Conservation (phyloP, 208 protist species). For the Zelonia costaricensis region DNA sequence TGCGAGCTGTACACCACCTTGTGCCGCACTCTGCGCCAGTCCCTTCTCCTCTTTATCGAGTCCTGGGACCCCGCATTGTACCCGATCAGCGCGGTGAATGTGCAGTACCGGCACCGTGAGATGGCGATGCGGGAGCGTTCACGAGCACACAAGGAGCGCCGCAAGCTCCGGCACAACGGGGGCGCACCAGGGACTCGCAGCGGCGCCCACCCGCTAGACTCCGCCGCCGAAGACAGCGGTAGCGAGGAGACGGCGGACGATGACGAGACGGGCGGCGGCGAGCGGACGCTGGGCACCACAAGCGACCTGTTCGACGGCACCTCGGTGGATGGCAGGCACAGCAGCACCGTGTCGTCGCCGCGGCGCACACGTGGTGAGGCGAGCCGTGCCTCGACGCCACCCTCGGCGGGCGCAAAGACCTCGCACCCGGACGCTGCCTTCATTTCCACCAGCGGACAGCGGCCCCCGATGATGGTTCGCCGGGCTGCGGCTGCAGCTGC, state of each 20-base stretch:
- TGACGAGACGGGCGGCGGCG: neutral
- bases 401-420: conserved; percentile 4
- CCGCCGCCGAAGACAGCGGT: too few relatives aligned
- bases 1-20: conserved; percentile 78
- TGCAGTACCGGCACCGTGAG: conserved; percentile 29
- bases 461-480: conserved; percentile 26
- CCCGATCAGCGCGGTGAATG: conserved; percentile 50
- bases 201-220: neutral
- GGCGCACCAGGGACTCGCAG: too few relatives aligned
- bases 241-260: conserved; percentile 3
- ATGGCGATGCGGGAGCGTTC: conserved; percentile 19
- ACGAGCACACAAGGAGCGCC: conserved; percentile 22
- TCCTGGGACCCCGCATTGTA: conserved; percentile 57
- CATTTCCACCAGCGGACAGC: conserved; percentile 31
- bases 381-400: conserved; percentile 10
- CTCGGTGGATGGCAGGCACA: neutral
- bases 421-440: conserved; percentile 11
- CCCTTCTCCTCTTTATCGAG: conserved; percentile 69
- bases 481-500: conserved; percentile 10
- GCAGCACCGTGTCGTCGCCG: conserved; percentile 10
- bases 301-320: conserved; percentile 10
- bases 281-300: neutral
- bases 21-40: conserved; percentile 39
- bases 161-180: conserved; percentile 2
- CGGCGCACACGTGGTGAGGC: neutral